phyloP scores from a whole-genome alignment of 2,329 filamentous ascomycete species.

The Alternaria incomplexa region DNA sequence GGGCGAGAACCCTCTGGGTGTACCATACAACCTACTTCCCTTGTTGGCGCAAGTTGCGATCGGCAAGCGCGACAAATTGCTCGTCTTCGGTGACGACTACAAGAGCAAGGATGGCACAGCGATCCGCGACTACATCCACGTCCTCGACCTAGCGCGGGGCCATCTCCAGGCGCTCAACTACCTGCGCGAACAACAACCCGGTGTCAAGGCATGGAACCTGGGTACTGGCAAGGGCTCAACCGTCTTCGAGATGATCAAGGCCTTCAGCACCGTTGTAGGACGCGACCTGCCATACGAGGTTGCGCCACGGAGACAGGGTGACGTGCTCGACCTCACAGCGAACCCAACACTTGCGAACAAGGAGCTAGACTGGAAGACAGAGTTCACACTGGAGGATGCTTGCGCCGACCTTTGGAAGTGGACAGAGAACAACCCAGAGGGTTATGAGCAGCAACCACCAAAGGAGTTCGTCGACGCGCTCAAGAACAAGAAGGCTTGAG shows the following conservation, averaged over 20 bases:
- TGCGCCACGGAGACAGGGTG: constrained; percentile 79
- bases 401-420: constrained; percentile 95
- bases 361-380: constrained; percentile 91
- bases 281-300: constrained; percentile 87
- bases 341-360: constrained; percentile 85
- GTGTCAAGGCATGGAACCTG: constrained; percentile 94
- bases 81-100: constrained; percentile 97
- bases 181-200: constrained; percentile 81
- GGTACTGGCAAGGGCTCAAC: constrained; percentile 94
- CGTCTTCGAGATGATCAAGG: constrained; percentile 96
- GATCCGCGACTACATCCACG: constrained; percentile 98
- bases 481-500: constrained; percentile 37
- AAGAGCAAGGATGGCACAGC: constrained; percentile 86
- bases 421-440: constrained; percentile 96
- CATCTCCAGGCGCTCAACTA: constrained; percentile 91
- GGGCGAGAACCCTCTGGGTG: constrained; percentile 95
- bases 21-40: constrained; percentile 94
- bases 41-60: constrained; percentile 95
- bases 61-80: constrained; percentile 89
- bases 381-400: constrained; percentile 88
- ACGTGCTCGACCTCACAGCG: constrained; percentile 93
- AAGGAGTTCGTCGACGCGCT: constrained; percentile 72
- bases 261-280: constrained; percentile 87
- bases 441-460: constrained; percentile 91
- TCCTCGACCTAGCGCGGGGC: constrained; percentile 84